phyloP scores from a whole-genome alignment of 169 alveolate genomes.

The Amoebophrya sp. region DNA sequence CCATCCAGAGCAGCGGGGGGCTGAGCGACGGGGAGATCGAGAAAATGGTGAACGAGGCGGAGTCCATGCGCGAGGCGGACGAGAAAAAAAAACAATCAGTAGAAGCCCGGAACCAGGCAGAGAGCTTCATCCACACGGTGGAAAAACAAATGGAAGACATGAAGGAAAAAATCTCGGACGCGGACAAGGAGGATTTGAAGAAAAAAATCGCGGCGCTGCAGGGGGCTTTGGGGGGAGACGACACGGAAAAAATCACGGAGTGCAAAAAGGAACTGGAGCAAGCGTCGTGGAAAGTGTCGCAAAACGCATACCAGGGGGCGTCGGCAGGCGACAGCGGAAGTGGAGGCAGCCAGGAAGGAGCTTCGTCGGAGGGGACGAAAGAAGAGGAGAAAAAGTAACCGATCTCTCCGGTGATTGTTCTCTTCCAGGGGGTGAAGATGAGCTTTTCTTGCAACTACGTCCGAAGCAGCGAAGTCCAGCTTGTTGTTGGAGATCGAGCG shows the following conservation, averaged over 20 bases:
- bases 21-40: conserved; percentile 78
- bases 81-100: conserved; percentile 72
- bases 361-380: neutral
- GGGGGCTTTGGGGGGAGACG: neutral
- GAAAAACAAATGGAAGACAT: conserved; percentile 64
- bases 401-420: no score
- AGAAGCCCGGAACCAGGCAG: conserved; percentile 82
- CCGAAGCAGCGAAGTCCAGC: no score
- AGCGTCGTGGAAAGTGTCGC: neutral
- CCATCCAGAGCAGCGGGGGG: conserved; percentile 90
- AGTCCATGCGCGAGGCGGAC: conserved; percentile 76
- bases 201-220: neutral
- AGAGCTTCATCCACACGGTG: conserved; percentile 63
- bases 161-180: no score
- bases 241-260: neutral
- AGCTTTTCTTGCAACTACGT: no score
- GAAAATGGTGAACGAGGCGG: conserved; percentile 93
- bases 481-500: no score
- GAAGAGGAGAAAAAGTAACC: neutral
- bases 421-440: no score
- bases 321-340: neutral
- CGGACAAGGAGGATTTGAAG: neutral
- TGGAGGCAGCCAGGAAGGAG: neutral
- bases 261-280: neutral
- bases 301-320: neutral